Conservation (phyloP, 176 grass and related monocot species). For the Zoysia pacifica region DNA sequence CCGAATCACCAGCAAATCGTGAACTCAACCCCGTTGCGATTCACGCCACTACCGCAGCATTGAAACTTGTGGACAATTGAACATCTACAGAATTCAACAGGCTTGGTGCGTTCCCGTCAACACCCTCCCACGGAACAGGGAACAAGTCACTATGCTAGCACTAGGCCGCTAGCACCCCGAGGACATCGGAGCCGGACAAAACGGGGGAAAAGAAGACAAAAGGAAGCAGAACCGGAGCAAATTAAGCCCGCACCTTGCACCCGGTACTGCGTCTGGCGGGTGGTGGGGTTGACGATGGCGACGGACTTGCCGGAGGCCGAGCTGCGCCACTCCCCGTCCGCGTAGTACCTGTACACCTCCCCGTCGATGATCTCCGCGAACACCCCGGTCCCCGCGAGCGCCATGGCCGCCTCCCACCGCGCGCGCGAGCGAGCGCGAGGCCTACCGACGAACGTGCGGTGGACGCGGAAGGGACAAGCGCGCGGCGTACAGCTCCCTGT, state of each 20-base stretch:
- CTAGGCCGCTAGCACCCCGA: not conserved
- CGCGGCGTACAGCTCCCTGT: not conserved
- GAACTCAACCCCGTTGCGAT: slow-evolving; percentile 1
- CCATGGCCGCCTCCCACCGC: not conserved
- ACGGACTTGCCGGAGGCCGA: slow-evolving; percentile 87
- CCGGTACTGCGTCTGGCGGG: slow-evolving; percentile 72
- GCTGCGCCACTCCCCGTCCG: slow-evolving; percentile 78
- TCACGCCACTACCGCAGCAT: too few species aligned
- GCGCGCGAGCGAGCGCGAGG: not conserved
- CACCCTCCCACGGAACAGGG: not conserved
- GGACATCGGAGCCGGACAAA: not conserved
- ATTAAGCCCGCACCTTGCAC: slow-evolving; percentile 65
- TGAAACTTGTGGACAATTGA: not conserved
- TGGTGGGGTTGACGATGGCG: slow-evolving; percentile 94
- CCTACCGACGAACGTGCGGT: not conserved
- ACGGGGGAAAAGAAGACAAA: not conserved
- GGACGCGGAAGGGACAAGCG: not conserved
- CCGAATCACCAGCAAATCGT: slow-evolving; percentile 6
- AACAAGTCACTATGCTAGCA: not conserved
- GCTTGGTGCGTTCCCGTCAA: slow-evolving; percentile 5
- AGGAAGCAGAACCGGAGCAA: not conserved
- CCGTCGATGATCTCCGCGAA: slow-evolving; percentile 78
- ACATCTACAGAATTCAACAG: slow-evolving; percentile 24
- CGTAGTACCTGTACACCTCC: slow-evolving; percentile 90
- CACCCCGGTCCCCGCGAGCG: slow-evolving; percentile 63